phyloP scores from a whole-genome alignment of 331 rosid genomes.

The Acacia pycnantha region DNA sequence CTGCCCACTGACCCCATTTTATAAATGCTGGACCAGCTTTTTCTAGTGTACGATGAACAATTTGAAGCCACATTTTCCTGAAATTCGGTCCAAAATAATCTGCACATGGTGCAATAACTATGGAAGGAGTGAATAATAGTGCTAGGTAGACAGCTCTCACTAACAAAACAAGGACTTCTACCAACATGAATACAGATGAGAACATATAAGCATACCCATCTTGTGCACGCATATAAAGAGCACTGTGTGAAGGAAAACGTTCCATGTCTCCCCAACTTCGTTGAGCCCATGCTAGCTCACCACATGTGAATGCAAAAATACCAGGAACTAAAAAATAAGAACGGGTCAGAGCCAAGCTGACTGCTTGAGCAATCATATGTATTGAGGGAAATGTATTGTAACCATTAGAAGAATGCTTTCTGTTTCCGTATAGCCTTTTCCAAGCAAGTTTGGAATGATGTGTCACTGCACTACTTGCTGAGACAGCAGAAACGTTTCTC shows the following conservation, averaged over 20 bases:
- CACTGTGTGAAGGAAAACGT: conserved; percentile 41
- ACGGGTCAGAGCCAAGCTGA: conserved; percentile 64
- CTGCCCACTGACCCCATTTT: conserved; percentile 98
- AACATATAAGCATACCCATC: conserved; percentile 57
- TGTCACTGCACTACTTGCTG: conserved; percentile 36
- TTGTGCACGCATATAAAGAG: conserved; percentile 61
- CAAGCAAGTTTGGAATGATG: conserved; percentile 50
- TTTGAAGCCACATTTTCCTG: conserved; percentile 70
- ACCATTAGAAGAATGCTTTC: conserved; percentile 35
- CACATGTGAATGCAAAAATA: conserved; percentile 54
- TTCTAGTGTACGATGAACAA: conserved; percentile 73
- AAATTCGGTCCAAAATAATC: conserved; percentile 59
- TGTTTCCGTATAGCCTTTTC: conserved; percentile 47
- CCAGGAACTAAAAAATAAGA: conserved; percentile 67
- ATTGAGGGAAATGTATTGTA: conserved; percentile 33
- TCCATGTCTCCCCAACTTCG: conserved; percentile 36
- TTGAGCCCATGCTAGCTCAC: conserved; percentile 72
- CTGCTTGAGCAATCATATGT: conserved; percentile 66
- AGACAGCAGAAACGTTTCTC: conserved; percentile 33
- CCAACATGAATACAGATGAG: conserved; percentile 35
- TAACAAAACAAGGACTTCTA: conserved; percentile 53
- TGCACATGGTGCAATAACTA: conserved; percentile 71
- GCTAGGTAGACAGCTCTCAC: conserved; percentile 61
- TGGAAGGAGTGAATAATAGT: conserved; percentile 69
- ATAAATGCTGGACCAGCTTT: conserved; percentile 86